Evolutionary conservation across 768 basidiomycete genomes (phyloP), one percentile per base, ranked within the genome.

Genomic region (Mycena kentingensis): DNA sequence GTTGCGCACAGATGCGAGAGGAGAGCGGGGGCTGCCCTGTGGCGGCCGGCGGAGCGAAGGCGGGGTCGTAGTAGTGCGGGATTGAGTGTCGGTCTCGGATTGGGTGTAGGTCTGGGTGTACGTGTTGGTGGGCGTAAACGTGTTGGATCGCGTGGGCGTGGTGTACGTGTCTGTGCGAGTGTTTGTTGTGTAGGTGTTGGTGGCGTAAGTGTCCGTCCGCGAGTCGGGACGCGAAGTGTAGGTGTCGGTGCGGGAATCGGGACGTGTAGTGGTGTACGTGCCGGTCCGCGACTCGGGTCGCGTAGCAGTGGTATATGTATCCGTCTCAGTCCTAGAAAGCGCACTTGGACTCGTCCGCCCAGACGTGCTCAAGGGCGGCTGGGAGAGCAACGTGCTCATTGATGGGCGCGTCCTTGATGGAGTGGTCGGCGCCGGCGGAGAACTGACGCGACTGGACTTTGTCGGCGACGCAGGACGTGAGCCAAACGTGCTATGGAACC

Each of bases 1-100:
- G 57, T 91, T 91, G 27, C 87, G 80, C 21, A 93, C 85, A 4
- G 85, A 88, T 1, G 83, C 76, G 24, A 89, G 72, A 1, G 89
- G 87, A 4, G 85, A 87, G 8, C 86, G 80, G 4, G 88, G 86
- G 3, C 85, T 83, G 0, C 65, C 63, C 18, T 75, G 75, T 49
- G 86, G 81, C 3, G 84, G 83, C 35, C 85, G 78, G 32, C 84
- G 83, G 16, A 88, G 69, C 11, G 81, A 70, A 0, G 85, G 75
- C 0, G 76, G 77, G 2, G 84, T 80, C 2, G 79, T 78, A 2
- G 65, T 54, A 4, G 75, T 69, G 7, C 70, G 70, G 1, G 80
- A 80, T 34, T 72, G 72, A 0, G 76, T 75, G 50, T 73, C 69
- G 5, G 73, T 67, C 28, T 54, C 49, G n/a, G 37, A 26, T 24